These are phyloP conservation scores for Rhizopogon sp. DNA, from an alignment of 768 basidiomycete species.

Conservation along the genomic window DNA sequence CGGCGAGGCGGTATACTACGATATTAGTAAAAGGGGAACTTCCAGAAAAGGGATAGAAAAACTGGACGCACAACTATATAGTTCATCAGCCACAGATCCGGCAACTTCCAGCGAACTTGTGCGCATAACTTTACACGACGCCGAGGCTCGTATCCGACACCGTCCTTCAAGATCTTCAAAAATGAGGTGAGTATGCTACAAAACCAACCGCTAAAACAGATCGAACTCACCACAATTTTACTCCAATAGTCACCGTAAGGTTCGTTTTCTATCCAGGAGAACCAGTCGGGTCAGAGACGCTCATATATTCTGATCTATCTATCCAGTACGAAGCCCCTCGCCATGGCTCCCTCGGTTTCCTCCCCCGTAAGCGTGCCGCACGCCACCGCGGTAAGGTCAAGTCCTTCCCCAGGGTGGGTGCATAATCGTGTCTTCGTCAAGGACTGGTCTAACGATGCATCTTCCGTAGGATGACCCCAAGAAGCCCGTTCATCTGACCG, in stretches of 20 bases:
- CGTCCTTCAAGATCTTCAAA: conserved; percentile 29
- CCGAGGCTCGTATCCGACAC: conserved; percentile 3
- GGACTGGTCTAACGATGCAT: conserved; percentile 4
- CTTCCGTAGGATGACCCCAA: conserved; percentile 89
- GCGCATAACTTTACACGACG: not conserved
- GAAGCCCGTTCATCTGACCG: conserved; percentile 98
- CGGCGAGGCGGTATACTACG: conserved; percentile 33
- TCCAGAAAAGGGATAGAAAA: conserved; percentile 6
- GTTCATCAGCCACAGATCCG: conserved; percentile 25
- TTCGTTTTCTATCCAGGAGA: conserved; percentile 30
- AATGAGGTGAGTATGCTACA: conserved; percentile 51
- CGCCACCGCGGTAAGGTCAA: conserved; percentile 99
- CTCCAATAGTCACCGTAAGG: conserved; percentile 78
- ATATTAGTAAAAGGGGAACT: conserved; percentile 33
- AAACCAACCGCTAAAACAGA: not conserved
- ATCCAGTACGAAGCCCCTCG: conserved; percentile 95
- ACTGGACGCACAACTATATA: conserved; percentile 17
- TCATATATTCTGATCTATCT: conserved; percentile 20
- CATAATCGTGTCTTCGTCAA: not conserved
- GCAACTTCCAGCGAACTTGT: conserved; percentile 18
- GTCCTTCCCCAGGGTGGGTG: conserved; percentile 92
- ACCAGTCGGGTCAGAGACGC: conserved; percentile 4
- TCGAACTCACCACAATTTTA: conserved; percentile 14
- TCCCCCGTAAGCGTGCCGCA: conserved; percentile 94
- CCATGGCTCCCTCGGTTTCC: conserved; percentile 95